Base-by-base conservation (phyloP, 192 early-diverging fungal species). In the Powellomyces hirtus region DNA sequence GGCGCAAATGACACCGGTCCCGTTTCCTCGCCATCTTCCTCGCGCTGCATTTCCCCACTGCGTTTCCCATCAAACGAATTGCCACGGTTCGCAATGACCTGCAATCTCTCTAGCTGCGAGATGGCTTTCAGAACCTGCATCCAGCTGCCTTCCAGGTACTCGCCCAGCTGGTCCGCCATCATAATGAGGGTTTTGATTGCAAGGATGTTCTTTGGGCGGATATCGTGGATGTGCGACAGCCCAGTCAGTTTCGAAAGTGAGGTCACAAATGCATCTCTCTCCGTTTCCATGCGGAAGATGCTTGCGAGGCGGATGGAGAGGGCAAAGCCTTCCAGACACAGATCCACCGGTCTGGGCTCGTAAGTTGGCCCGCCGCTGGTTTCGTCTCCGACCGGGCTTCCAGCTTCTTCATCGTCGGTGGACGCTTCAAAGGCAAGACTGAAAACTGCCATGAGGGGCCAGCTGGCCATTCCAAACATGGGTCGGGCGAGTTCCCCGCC, bases 201-300 rank as follows among this genome's bases (percentile, higher is more conserved):
- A 64, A 93, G 92, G 16, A 95, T 86, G 70, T 97, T 94, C 76
- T 97, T 97, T 34, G 89, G 88, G 51, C 84, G 86, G 84, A 97
- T 91, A 66, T 94, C 90, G 26, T 86, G 83, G 51, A 94, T 70
- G 62, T 93, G 90, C 42, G 89, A 85, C 71, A 97, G 79, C 66
- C 86, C 88, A 1, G 95, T 95, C 61, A 97, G 88, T 74, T 94
- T 92, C 40, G 90, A 79, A 70, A 97, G 77, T 10, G 92, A 92
- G 16, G 92, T 91, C 16, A 96, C 91, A 84, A 95, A 96, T 6
- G 95, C 93, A 66, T 94, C 87, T 13, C 92, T 79, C 75, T 96
- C 93, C 37, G 94, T 83, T 53, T 93, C 89, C 85, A 97, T 86
- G 55, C 90, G 86, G 81, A 95, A 97, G 3, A 89, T 73, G 62